Evolutionary conservation across 352 stramenopile genomes (phyloP).

Genomic region (Phytophthora aleatoria): DNA sequence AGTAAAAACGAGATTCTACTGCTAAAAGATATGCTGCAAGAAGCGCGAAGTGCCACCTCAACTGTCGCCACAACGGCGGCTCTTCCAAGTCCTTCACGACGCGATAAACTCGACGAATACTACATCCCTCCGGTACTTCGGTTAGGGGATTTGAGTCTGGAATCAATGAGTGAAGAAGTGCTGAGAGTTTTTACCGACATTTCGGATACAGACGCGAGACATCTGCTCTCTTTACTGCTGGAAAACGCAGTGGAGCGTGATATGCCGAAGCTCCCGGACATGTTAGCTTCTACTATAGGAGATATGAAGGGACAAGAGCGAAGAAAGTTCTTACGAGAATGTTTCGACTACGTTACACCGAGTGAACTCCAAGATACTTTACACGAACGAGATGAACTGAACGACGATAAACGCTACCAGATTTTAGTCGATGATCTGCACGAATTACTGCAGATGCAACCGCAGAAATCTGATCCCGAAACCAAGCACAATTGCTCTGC

Average conservation of each 20-base stretch:
- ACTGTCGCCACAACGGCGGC: slow-evolving; percentile 17
- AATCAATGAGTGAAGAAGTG: slow-evolving; percentile 51
- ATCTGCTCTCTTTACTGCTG: slow-evolving; percentile 45
- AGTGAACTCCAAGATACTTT: slow-evolving; percentile 62
- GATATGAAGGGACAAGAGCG: slow-evolving; percentile 47
- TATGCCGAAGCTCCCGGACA: slow-evolving; percentile 44
- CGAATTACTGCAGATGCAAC: slow-evolving; percentile 34
- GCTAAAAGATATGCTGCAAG: slow-evolving; percentile 50
- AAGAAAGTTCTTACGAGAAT: slow-evolving; percentile 57
- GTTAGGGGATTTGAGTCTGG: slow-evolving; percentile 47
- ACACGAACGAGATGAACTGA: slow-evolving; percentile 52
- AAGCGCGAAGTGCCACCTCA: slow-evolving; percentile 26
- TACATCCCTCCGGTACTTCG: slow-evolving; percentile 35
- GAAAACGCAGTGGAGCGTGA: slow-evolving; percentile 45
- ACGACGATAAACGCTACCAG: slow-evolving; percentile 63
- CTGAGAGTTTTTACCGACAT: slow-evolving; percentile 51
- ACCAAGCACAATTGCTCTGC: neutral
- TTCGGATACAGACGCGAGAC: slow-evolving; percentile 36
- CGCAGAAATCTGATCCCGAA: slow-evolving; percentile 1
- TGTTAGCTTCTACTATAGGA: slow-evolving; percentile 50
- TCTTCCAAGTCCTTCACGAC: slow-evolving; percentile 10
- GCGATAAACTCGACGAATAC: slow-evolving; percentile 27
- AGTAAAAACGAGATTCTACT: slow-evolving; percentile 45
- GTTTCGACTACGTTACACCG: slow-evolving; percentile 53
- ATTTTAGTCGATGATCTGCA: slow-evolving; percentile 57